Evolutionary conservation across 202 grass and related monocot species (phyloP), one percentile per base, ranked within the genome.

Genomic region (Carex arenaria): DNA sequence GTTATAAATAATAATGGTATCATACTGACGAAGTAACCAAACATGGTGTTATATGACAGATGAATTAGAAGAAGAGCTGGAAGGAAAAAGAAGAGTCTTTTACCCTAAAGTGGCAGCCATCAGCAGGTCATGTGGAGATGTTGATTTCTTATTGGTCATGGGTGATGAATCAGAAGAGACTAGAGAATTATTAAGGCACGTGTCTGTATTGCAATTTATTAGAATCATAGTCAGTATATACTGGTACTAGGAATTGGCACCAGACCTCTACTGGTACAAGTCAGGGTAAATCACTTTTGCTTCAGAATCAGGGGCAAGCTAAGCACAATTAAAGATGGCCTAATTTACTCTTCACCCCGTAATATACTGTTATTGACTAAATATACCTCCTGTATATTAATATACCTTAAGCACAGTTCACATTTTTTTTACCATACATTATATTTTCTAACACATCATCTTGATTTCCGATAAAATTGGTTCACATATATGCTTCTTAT

Each of bases 111-210:
- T 95, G 86, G 95, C 94, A 87, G 85, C 89, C 54, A 88, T 98
- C 32, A 98, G 92, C 95, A 89, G 92, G 31, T 85, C 91, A 2
- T 98, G 95, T 87, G 80, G 89, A 78, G 95, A 98, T 87, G 93
- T 95, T 13, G 86, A 92, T 66, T 98, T 98, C 86, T 86, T 98
- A 10, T 89, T 95, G 8, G 95, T 95, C 47, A 92, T 98, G 93
- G 92, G 91, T 78, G 95, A 98, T 77, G 93, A 98, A 91, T 93
- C 95, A 64, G 95, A 92, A 40, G 85, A 92, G 67, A 95, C 85
- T 2, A 75, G 23, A 15, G 89, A 23, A 85, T 84, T 95, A 15
- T 90, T 87, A 86, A 40, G 20, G 18, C 61, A 82, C 13, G 73
- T 78, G 28, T 57, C 57, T 59, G 15, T 57, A 19, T 59, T 78